Percentiles rank a stretch among this genome's conserved stretches.
Conservation (phyloP, 768 basidiomycete genomes). For the Mycena crocata region DNA sequence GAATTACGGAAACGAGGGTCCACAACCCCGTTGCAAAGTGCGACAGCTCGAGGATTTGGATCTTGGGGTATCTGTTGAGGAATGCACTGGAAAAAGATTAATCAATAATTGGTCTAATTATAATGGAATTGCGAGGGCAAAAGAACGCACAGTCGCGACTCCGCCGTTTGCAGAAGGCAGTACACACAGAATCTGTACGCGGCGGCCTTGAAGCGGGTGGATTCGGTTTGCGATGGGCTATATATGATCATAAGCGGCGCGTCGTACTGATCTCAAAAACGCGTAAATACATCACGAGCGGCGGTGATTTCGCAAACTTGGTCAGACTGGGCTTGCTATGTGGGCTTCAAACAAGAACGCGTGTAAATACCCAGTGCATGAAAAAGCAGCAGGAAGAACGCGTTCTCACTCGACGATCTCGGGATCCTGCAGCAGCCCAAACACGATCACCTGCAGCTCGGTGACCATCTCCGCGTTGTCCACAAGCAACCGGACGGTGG, state of each 20-base stretch:
- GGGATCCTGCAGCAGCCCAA: slow-evolving; percentile 5
- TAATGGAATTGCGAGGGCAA: neutral
- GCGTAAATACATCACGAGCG: neutral
- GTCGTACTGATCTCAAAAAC: neutral
- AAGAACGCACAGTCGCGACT: slow-evolving; percentile 14
- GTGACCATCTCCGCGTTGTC: slow-evolving; percentile 12
- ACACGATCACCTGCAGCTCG: slow-evolving; percentile 16
- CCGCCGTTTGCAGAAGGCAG: neutral
- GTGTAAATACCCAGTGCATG: neutral
- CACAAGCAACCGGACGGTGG: slow-evolving; percentile 11
- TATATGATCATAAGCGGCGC: neutral
- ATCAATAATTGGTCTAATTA: neutral
- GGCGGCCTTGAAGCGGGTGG: slow-evolving; percentile 17
- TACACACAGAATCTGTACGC: slow-evolving; percentile 27
- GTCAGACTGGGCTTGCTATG: slow-evolving; percentile 1
- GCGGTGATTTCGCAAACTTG: slow-evolving; percentile 5
- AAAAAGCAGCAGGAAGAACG: neutral
- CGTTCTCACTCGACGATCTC: neutral
- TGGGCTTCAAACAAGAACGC: neutral
- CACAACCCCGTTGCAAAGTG: slow-evolving; percentile 18
- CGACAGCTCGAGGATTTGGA: slow-evolving; percentile 26
- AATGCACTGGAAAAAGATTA: slow-evolving; percentile 9
- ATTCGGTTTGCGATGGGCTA: slow-evolving; percentile 19
- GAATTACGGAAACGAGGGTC: slow-evolving; percentile 19
- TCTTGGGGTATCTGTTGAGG: slow-evolving; percentile 8